A percentile compares a stretch with the other conserved stretches of the same genome.
Conservation (phyloP, 2,329 filamentous ascomycete species). For the Diaporthe citri region DNA sequence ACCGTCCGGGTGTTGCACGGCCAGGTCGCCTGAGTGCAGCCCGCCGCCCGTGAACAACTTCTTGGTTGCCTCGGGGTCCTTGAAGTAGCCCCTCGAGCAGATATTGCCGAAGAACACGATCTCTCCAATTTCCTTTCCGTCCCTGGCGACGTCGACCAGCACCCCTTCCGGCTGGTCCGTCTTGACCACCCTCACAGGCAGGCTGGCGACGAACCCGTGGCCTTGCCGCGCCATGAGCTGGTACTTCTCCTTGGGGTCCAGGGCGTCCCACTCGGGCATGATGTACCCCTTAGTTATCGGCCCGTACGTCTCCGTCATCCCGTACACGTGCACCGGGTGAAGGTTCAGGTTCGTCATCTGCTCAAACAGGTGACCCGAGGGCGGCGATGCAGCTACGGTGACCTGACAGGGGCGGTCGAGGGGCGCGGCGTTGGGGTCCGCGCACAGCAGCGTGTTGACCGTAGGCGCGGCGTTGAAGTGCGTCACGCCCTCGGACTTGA, state of each 20-base stretch:
- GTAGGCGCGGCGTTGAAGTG: slow-evolving; percentile 98
- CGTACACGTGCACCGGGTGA: slow-evolving; percentile 93
- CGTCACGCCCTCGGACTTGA: slow-evolving; percentile 89
- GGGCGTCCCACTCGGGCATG: slow-evolving; percentile 84
- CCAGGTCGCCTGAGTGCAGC: slow-evolving; percentile 90
- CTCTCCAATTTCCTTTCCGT: slow-evolving; percentile 65
- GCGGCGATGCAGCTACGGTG: slow-evolving; percentile 92
- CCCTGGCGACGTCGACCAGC: slow-evolving; percentile 66
- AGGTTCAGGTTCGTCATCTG: slow-evolving; percentile 88
- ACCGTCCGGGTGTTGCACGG: slow-evolving; percentile 92
- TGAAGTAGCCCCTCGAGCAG: slow-evolving; percentile 91
- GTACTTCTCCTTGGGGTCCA: slow-evolving; percentile 83
- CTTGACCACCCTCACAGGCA: slow-evolving; percentile 87
- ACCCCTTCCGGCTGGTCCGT: slow-evolving; percentile 76
- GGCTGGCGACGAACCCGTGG: slow-evolving; percentile 87
- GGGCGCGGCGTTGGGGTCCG: slow-evolving; percentile 78
- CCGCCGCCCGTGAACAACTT: slow-evolving; percentile 91
- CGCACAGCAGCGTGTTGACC: slow-evolving; percentile 93
- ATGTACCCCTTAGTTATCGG: slow-evolving; percentile 95
- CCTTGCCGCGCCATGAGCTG: slow-evolving; percentile 93
- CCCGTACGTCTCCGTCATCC: slow-evolving; percentile 89
- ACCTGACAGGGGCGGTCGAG: slow-evolving; percentile 82
- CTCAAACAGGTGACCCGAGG: slow-evolving; percentile 90
- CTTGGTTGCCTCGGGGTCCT: slow-evolving; percentile 85
- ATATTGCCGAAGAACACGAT: slow-evolving; percentile 89